Evolutionary conservation across 345 rosid species (phyloP).

Genomic region (Populus pruinosa): DNA sequence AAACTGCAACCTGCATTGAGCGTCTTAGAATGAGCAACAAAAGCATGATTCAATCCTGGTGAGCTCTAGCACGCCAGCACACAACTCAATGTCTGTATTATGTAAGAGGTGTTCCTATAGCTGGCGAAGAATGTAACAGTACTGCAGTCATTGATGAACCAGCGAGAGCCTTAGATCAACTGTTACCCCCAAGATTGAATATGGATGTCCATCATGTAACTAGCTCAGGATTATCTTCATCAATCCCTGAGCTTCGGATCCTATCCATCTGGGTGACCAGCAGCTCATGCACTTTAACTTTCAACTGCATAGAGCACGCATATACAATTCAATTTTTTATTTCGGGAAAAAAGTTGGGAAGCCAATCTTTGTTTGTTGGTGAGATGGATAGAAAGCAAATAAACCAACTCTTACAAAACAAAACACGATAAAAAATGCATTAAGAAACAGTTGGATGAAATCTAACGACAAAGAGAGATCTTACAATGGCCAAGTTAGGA

Average conservation of each 20-base stretch:
- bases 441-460: too few relatives aligned
- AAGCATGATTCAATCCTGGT: not conserved
- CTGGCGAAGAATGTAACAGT: not conserved
- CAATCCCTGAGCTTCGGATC: constrained; percentile 31
- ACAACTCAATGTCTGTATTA: not conserved
- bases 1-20: too few relatives aligned
- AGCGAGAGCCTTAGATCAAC: not conserved
- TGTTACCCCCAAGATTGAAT: not conserved
- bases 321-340: not conserved
- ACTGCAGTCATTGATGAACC: not conserved
- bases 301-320: constrained; percentile 44
- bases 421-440: too few relatives aligned
- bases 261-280: constrained; percentile 55
- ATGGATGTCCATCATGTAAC: not conserved
- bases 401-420: too few relatives aligned
- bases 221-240: constrained; percentile 7
- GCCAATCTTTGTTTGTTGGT: too few relatives aligned
- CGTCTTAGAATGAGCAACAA: not conserved
- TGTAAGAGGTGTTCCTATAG: not conserved
- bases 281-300: constrained; percentile 47
- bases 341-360: not conserved
- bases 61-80: not conserved
- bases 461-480: too few relatives aligned
- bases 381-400: not conserved
- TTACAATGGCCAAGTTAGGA: too few relatives aligned